phyloP scores from a whole-genome alignment of 2,329 filamentous ascomycete species.

The Dactylonectria macrodidyma region DNA sequence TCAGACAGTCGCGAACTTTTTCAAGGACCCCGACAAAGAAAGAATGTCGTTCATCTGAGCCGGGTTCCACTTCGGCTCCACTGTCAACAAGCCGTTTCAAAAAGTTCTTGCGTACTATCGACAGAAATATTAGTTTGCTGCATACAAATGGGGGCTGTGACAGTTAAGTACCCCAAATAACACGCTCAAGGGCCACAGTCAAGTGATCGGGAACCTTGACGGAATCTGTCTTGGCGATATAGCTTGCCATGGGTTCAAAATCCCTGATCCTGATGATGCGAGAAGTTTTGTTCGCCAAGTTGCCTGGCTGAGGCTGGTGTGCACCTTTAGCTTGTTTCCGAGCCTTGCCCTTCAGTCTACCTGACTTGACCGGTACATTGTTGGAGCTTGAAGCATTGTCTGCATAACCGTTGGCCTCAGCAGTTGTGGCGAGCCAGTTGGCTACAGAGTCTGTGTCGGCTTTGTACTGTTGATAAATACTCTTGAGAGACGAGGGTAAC shows the following conservation, averaged over 20 bases:
- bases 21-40: slow-evolving; percentile 41
- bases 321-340: slow-evolving; percentile 20
- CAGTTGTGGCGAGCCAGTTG: slow-evolving; percentile 35
- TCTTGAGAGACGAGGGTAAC: slow-evolving; percentile 30
- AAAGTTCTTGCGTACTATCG: slow-evolving; percentile 33
- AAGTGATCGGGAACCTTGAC: slow-evolving; percentile 32
- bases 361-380: neutral
- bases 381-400: slow-evolving; percentile 1
- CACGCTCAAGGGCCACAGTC: slow-evolving; percentile 33
- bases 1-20: slow-evolving; percentile 35
- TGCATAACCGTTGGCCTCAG: slow-evolving; percentile 32
- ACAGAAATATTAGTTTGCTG: neutral
- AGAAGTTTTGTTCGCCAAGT: neutral
- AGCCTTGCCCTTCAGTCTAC: slow-evolving; percentile 31
- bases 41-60: slow-evolving; percentile 29
- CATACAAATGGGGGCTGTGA: slow-evolving; percentile 2
- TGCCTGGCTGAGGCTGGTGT: neutral
- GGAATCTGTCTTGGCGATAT: slow-evolving; percentile 26
- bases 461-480: slow-evolving; percentile 40
- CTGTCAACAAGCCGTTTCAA: slow-evolving; percentile 16
- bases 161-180: slow-evolving; percentile 29
- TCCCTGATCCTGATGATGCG: slow-evolving; percentile 34
- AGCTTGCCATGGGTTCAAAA: slow-evolving; percentile 38
- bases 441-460: slow-evolving; percentile 40
- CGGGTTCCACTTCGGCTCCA: neutral